Evolutionary conservation across 495 filamentous ascomycete species (phyloP).

Genomic region (Pyrenula massariospora): DNA sequence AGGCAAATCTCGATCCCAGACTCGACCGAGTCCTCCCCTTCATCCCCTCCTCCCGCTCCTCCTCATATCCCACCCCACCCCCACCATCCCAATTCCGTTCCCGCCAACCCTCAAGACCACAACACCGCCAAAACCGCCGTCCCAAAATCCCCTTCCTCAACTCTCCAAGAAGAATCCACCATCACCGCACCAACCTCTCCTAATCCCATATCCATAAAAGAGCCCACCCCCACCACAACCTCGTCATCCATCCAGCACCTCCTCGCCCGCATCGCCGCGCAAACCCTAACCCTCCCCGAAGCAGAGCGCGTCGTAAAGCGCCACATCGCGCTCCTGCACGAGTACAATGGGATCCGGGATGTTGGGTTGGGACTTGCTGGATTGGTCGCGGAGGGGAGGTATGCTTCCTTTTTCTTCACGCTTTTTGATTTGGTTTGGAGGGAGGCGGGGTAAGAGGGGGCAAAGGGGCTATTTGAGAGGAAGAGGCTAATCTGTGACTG

Average conservation of each 20-base stretch:
- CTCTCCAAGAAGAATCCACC: not conserved
- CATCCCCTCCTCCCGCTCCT: no score
- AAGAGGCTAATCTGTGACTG: no score
- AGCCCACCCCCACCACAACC: not conserved
- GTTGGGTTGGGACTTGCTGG: conserved; percentile 62
- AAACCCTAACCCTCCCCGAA: not conserved
- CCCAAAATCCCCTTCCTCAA: not conserved
- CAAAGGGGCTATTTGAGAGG: not conserved
- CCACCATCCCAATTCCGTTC: no score
- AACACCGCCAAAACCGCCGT: not conserved
- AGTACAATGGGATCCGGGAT: conserved; percentile 74
- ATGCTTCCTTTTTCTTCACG: not conserved
- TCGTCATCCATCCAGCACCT: not conserved
- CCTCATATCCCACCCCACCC: no score
- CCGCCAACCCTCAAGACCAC: not conserved
- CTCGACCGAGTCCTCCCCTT: no score
- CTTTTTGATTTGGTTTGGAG: not conserved
- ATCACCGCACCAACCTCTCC: not conserved
- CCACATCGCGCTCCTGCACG: conserved; percentile 57
- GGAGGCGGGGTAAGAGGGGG: not conserved
- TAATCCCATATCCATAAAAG: no score
- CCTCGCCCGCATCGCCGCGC: not conserved
- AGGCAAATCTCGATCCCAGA: no score
- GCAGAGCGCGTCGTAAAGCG: conserved; percentile 12
- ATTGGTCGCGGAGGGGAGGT: conserved; percentile 52